Percentiles rank a stretch among this genome's conserved stretches.
These are phyloP conservation scores for Tolypocladium endophyticum DNA, from an alignment of 2,329 filamentous ascomycete genomes.

Conservation along the genomic window DNA sequence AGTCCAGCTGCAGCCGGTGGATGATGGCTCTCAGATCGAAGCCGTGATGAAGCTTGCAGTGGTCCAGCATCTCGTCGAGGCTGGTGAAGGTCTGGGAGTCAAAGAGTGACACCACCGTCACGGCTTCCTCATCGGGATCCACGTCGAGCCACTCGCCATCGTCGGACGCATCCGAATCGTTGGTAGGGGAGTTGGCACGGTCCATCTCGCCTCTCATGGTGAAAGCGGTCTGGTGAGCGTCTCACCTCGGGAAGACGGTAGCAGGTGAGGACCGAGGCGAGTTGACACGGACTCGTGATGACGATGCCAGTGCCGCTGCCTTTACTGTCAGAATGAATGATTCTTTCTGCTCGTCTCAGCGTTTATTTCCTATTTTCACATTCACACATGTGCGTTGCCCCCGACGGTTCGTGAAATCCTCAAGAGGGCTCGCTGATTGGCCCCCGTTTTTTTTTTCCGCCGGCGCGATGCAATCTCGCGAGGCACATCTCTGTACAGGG, in stretches of 20 bases:
- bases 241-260: neutral
- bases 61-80: constrained; percentile 52
- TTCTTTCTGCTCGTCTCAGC: neutral
- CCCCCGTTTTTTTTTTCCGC: neutral
- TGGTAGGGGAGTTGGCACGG: neutral
- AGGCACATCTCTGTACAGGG: neutral
- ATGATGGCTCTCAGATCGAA: constrained; percentile 58
- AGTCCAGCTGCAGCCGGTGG: constrained; percentile 52
- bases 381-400: neutral
- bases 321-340: neutral
- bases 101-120: constrained; percentile 57
- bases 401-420: neutral
- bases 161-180: constrained; percentile 15
- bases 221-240: neutral
- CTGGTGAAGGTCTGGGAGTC: constrained; percentile 56
- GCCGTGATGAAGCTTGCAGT: constrained; percentile 54
- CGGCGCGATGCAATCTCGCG: neutral
- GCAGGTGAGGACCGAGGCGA: neutral
- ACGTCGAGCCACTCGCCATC: constrained; percentile 42
- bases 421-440: neutral
- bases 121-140: constrained; percentile 53
- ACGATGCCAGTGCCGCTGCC: neutral
- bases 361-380: neutral
- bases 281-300: neutral
- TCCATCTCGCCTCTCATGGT: constrained; percentile 6